Conservation (phyloP, 2,329 filamentous ascomycete species). For the Fusarium torulosum region DNA sequence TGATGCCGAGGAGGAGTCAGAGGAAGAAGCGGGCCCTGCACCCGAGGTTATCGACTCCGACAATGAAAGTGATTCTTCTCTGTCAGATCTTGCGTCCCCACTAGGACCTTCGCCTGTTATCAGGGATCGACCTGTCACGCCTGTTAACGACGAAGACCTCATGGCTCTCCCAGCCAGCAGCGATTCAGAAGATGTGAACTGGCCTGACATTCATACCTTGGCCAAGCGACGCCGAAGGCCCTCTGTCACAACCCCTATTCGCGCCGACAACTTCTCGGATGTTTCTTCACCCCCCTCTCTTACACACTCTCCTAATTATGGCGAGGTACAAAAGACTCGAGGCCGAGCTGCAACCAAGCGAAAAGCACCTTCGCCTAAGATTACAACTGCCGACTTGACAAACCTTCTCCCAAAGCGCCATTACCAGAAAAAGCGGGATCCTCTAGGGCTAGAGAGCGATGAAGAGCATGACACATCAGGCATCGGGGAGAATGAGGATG, state of each 20-base stretch:
- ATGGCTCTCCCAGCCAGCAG: constrained; percentile 69
- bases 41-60: constrained; percentile 23
- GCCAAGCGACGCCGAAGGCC: constrained; percentile 60
- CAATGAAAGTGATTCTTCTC: constrained; percentile 55
- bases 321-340: constrained; percentile 48
- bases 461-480: constrained; percentile 63
- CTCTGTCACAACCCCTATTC: constrained; percentile 55
- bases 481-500: constrained; percentile 67
- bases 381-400: constrained; percentile 68
- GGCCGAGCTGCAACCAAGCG: constrained; percentile 51
- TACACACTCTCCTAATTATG: constrained; percentile 73
- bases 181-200: constrained; percentile 60
- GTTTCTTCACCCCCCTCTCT: constrained; percentile 74
- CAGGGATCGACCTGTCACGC: constrained; percentile 55
- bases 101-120: constrained; percentile 47
- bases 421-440: constrained; percentile 56
- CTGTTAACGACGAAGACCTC: constrained; percentile 61
- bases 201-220: constrained; percentile 66
- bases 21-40: constrained; percentile 24
- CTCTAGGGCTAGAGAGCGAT: constrained; percentile 59
- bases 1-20: constrained; percentile 30
- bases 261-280: constrained; percentile 62
- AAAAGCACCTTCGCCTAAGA: constrained; percentile 57
- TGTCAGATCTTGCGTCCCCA: constrained; percentile 56
- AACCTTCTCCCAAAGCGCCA: constrained; percentile 67